phyloP scores from a whole-genome alignment of 2,329 filamentous ascomycete species.

The Apiospora malaysiana region DNA sequence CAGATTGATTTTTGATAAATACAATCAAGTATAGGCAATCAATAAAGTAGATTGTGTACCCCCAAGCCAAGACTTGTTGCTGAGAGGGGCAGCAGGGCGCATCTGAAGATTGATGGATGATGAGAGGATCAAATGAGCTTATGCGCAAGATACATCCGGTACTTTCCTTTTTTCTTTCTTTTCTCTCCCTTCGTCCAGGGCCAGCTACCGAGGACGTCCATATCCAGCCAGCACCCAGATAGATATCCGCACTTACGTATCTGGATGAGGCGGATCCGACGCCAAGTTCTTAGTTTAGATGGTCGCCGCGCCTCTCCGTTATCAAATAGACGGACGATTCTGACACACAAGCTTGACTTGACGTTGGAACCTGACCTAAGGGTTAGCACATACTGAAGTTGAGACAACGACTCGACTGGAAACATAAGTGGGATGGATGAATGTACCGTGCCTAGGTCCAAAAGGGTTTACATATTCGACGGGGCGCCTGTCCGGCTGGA shows the following conservation, averaged over 20 bases:
- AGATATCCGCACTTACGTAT: not conserved
- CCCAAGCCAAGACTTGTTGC: not conserved
- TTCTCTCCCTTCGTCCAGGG: not conserved
- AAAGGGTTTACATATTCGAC: not conserved
- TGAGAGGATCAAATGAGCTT: not conserved
- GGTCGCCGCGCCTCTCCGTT: not conserved
- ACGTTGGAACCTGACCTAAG: not conserved
- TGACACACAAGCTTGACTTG: not conserved
- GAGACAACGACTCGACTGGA: not conserved
- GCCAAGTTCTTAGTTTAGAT: not conserved
- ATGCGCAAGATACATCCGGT: not conserved
- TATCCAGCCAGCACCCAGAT: not conserved
- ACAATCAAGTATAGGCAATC: not conserved
- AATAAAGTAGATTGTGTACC: not conserved
- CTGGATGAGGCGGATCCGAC: not conserved
- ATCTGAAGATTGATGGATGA: not conserved
- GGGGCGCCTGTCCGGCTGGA: slow-evolving; percentile 8
- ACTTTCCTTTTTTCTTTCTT: not conserved
- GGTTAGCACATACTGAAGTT: not conserved
- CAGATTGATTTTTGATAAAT: not conserved
- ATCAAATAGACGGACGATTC: not conserved
- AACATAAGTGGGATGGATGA: not conserved
- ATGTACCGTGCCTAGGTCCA: not conserved
- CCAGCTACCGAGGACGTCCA: not conserved
- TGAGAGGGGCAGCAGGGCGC: not conserved